These are phyloP conservation scores for Calcarisporium arbuscula DNA, from an alignment of 2,329 filamentous ascomycete species.

Conservation along the genomic window DNA sequence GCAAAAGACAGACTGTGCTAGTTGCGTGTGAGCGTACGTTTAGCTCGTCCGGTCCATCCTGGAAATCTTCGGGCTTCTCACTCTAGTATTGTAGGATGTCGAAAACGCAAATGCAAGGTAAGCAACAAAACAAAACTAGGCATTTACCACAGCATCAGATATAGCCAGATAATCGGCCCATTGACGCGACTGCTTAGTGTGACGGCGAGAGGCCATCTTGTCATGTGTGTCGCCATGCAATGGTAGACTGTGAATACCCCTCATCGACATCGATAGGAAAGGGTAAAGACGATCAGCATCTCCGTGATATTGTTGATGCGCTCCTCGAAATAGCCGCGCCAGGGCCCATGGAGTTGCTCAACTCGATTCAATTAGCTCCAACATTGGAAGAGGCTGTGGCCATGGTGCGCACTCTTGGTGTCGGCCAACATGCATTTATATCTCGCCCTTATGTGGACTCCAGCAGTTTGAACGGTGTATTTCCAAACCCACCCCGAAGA, in stretches of 20 bases:
- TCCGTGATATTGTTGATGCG: background rate
- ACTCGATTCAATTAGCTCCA: background rate
- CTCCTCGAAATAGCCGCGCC: background rate
- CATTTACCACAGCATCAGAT: background rate
- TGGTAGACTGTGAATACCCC: background rate
- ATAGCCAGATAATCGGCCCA: background rate
- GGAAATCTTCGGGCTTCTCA: background rate
- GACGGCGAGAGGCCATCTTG: conserved; percentile 7
- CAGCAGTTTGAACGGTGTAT: no score
- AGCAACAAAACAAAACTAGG: background rate
- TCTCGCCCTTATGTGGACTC: no score
- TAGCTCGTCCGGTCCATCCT: no score
- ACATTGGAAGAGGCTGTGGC: conserved; percentile 1
- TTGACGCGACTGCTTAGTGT: no score
- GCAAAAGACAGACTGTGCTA: conserved; percentile 1
- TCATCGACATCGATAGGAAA: background rate
- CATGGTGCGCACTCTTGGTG: no score
- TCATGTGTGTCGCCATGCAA: background rate
- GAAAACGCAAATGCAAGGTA: conserved; percentile 8
- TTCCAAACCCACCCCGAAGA: no score
- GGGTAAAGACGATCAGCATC: background rate
- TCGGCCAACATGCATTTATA: background rate
- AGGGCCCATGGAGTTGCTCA: background rate
- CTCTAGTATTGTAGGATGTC: conserved; percentile 4
- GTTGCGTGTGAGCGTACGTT: conserved; percentile 1